Evolutionary conservation across 2,329 filamentous ascomycete species (phyloP).

Genomic region (Talaromyces verruculosus): DNA sequence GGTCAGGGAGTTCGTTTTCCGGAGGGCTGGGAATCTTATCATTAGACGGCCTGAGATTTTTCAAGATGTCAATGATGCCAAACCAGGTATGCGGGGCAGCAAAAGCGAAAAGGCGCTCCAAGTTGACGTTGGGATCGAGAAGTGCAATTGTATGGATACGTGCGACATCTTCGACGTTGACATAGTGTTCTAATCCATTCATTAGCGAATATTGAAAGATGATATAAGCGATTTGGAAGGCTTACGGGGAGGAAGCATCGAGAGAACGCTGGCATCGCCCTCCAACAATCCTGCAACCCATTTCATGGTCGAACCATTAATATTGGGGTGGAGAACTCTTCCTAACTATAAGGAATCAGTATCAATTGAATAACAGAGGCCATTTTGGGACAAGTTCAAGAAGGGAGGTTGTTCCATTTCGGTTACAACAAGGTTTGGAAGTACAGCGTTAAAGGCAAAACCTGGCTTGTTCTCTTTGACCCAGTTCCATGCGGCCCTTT

Average conservation of each 20-base stretch:
- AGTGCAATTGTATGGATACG: slow-evolving; percentile 55
- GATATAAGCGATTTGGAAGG: neutral
- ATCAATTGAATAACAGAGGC: too few relatives aligned
- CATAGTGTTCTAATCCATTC: slow-evolving; percentile 40
- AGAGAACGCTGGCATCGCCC: neutral
- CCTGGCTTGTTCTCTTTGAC: slow-evolving; percentile 43
- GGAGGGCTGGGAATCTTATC: slow-evolving; percentile 34
- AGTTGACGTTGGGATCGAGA: slow-evolving; percentile 45
- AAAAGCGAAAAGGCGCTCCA: slow-evolving; percentile 56
- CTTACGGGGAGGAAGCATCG: slow-evolving; percentile 3
- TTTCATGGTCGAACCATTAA: slow-evolving; percentile 15
- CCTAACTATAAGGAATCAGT: neutral
- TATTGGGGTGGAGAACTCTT: slow-evolving; percentile 15
- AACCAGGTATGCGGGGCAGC: slow-evolving; percentile 51
- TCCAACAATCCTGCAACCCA: slow-evolving; percentile 6
- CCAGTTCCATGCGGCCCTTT: slow-evolving; percentile 50
- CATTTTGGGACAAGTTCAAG: neutral
- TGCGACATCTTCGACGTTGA: slow-evolving; percentile 50
- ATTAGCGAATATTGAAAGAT: slow-evolving; percentile 4
- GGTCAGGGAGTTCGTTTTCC: slow-evolving; percentile 28
- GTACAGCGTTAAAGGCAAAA: slow-evolving; percentile 43
- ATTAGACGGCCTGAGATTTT: slow-evolving; percentile 42
- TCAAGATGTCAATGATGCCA: slow-evolving; percentile 39
- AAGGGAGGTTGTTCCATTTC: neutral
- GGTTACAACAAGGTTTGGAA: slow-evolving; percentile 37